Conservation (phyloP, 257 asterid genomes). For the Paraleonurus japonicus region DNA sequence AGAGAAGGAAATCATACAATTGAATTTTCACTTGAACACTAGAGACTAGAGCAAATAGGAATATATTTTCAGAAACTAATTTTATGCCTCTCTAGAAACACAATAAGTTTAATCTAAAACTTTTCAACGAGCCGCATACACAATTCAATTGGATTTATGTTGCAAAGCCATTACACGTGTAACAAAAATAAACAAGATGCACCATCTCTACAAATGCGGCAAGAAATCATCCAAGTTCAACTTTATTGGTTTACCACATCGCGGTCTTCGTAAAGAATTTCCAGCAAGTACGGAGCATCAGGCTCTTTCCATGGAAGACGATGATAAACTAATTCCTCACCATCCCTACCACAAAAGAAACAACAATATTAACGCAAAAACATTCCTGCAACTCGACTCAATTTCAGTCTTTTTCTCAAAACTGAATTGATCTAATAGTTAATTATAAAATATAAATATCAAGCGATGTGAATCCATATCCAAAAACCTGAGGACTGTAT, state of each 20-base stretch:
- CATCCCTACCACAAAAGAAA: slow-evolving; percentile 43
- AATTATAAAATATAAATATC: neutral
- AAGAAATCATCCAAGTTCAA: slow-evolving; percentile 5
- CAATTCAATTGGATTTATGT: neutral
- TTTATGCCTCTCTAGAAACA: neutral
- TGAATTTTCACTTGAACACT: neutral
- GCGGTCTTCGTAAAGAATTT: slow-evolving; percentile 66
- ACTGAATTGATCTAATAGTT: neutral
- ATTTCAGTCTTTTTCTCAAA: neutral
- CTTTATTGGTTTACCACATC: slow-evolving; percentile 54
- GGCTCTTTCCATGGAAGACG: slow-evolving; percentile 98
- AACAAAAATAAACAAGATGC: neutral
- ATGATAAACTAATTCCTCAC: slow-evolving; percentile 63
- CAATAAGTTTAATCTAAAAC: slow-evolving; percentile 1
- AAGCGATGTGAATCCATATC: slow-evolving; percentile 6
- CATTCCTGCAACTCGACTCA: slow-evolving; percentile 1
- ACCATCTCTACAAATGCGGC: neutral
- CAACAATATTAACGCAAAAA: neutral
- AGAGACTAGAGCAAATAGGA: neutral
- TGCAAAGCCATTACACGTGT: neutral
- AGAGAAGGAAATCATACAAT: neutral
- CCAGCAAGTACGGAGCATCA: slow-evolving; percentile 73
- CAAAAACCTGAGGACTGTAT: slow-evolving; percentile 62
- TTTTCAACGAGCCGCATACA: slow-evolving; percentile 15
- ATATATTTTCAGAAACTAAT: neutral